Conservation (phyloP, 2,329 filamentous ascomycete species). For the Xylariaceae sp. region DNA sequence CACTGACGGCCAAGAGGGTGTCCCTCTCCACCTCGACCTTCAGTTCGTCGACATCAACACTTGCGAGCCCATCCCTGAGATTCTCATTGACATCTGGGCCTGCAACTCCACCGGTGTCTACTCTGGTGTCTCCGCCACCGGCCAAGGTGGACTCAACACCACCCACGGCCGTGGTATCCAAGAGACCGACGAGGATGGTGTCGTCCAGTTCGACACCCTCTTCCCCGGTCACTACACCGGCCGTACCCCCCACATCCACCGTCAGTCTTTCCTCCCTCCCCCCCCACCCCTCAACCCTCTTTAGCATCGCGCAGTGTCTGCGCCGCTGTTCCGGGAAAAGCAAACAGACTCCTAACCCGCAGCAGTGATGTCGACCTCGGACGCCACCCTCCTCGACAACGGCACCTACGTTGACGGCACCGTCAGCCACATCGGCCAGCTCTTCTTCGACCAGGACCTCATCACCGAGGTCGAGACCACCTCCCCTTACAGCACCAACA, state of each 20-base stretch:
- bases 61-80: conserved; percentile 28
- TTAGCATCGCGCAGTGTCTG: no score
- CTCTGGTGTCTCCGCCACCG: conserved; percentile 25
- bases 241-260: conserved; percentile 32
- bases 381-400: conserved; percentile 37
- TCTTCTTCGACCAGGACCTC: conserved; percentile 56
- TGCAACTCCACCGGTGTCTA: conserved; percentile 36
- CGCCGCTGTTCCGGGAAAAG: no score
- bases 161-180: conserved; percentile 31
- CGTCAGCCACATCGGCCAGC: conserved; percentile 54
- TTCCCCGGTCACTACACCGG: no score
- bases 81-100: conserved; percentile 35
- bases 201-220: conserved; percentile 32
- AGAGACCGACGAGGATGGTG: conserved; percentile 29
- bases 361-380: conserved; percentile 19
- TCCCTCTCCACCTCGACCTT: conserved; percentile 35
- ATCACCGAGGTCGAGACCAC: conserved; percentile 41
- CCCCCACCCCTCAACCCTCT: no score
- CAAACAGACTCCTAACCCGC: no score
- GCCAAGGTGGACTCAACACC: conserved; percentile 25
- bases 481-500: conserved; percentile 40
- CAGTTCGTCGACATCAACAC: conserved; percentile 34
- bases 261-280: no score
- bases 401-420: conserved; percentile 42
- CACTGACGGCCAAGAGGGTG: conserved; percentile 32